These are phyloP conservation scores for Rhodamnia argentea DNA, from an alignment of 345 rosid species.

Conservation along the genomic window DNA sequence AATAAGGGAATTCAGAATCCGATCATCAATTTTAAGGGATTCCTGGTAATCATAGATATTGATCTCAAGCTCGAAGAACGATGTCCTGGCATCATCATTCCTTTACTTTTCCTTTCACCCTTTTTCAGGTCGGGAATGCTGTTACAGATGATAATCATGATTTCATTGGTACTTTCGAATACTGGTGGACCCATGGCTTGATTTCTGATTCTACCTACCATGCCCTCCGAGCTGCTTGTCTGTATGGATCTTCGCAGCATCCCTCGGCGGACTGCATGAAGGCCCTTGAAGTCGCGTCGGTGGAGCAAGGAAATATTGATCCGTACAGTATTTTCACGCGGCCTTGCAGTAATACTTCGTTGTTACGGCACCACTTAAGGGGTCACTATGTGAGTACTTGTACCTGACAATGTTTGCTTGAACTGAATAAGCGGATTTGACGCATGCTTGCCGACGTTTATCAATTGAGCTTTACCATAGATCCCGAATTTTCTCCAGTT, in stretches of 20 bases:
- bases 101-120: background rate
- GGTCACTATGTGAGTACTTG: conserved; percentile 65
- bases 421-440: background rate
- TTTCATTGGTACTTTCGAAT: conserved; percentile 75
- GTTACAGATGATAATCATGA: conserved; percentile 91
- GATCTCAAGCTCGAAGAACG: background rate
- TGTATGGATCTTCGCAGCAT: conserved; percentile 48
- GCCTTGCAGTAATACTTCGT: conserved; percentile 53
- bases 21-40: conserved; percentile 80
- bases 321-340: conserved; percentile 78
- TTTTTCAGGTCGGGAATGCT: conserved; percentile 78
- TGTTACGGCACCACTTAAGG: conserved; percentile 40
- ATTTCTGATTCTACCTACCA: conserved; percentile 81
- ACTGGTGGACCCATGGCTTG: conserved; percentile 97
- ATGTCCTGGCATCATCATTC: background rate
- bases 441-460: background rate
- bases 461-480: background rate
- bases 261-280: conserved; percentile 56
- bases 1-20: conserved; percentile 61
- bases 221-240: conserved; percentile 41
- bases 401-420: background rate
- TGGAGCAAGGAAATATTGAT: conserved; percentile 78
- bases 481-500: background rate
- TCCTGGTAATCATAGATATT: conserved; percentile 44
- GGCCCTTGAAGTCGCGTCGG: conserved; percentile 43